These are phyloP conservation scores for Penicillium arizonense DNA, from an alignment of 495 filamentous ascomycete species.

Conservation along the genomic window DNA sequence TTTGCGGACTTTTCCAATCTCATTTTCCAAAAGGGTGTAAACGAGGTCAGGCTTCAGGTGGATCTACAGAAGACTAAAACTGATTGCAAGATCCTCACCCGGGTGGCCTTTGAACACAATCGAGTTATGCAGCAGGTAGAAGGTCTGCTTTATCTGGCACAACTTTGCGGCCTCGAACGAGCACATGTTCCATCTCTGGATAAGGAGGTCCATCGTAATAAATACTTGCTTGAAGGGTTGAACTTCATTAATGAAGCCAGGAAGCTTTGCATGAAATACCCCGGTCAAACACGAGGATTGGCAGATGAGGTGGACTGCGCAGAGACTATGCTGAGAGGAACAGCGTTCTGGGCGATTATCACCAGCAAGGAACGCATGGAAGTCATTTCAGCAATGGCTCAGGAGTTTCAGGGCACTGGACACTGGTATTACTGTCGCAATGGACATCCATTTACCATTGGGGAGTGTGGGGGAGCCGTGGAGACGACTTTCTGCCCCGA, in stretches of 20 bases:
- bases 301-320: constrained; percentile 24
- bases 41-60: constrained; percentile 13
- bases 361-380: constrained; percentile 46
- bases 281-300: constrained; percentile 27
- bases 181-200: not conserved
- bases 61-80: constrained; percentile 37
- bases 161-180: constrained; percentile 37
- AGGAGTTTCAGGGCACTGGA: constrained; percentile 52
- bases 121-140: constrained; percentile 24
- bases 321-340: constrained; percentile 30
- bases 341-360: constrained; percentile 42
- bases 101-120: constrained; percentile 3
- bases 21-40: constrained; percentile 34
- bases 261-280: constrained; percentile 21
- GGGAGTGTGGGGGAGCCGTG: constrained; percentile 73
- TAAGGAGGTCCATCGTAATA: not conserved
- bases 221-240: not conserved
- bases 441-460: constrained; percentile 69
- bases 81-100: constrained; percentile 23
- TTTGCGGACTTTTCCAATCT: constrained; percentile 39
- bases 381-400: constrained; percentile 51
- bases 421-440: constrained; percentile 71
- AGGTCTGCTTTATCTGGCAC: constrained; percentile 33
- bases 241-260: constrained; percentile 22
- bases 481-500: constrained; percentile 62